These are phyloP conservation scores for Didymellaceae sp. DNA, from an alignment of 2,329 filamentous ascomycete genomes.

Conservation along the genomic window DNA sequence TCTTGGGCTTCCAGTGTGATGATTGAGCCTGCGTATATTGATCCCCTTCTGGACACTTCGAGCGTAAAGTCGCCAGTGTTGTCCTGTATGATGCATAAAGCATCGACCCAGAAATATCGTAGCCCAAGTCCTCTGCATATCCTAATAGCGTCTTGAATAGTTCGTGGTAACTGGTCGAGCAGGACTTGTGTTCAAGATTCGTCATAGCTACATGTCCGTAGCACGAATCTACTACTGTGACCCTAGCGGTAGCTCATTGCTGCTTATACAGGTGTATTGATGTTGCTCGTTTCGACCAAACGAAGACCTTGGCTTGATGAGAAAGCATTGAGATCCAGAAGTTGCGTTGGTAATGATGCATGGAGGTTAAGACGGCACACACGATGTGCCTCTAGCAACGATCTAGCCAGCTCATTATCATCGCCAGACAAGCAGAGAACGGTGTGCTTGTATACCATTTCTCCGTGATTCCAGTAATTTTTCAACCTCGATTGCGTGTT, in stretches of 20 bases:
- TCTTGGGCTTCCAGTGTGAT: background rate
- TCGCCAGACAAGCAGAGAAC: background rate
- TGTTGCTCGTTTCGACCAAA: background rate
- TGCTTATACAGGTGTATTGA: background rate
- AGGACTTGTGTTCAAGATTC: too few species aligned
- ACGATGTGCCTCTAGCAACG: background rate
- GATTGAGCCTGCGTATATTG: background rate
- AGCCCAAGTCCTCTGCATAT: background rate
- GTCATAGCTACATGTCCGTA: background rate
- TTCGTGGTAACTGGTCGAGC: background rate
- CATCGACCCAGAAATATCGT: background rate
- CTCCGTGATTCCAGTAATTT: background rate
- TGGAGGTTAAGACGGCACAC: background rate
- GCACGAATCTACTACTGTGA: background rate
- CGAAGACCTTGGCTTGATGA: background rate
- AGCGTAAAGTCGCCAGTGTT: background rate
- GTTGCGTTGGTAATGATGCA: background rate
- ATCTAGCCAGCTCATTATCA: background rate
- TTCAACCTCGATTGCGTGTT: background rate
- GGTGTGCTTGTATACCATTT: background rate
- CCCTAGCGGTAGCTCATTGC: background rate
- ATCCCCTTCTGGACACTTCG: background rate
- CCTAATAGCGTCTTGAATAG: background rate
- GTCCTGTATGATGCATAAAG: conserved; percentile 1
- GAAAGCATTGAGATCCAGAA: background rate